Conservation (phyloP, 805 yeast genomes). For the Sungouiozyma intestinalis region DNA sequence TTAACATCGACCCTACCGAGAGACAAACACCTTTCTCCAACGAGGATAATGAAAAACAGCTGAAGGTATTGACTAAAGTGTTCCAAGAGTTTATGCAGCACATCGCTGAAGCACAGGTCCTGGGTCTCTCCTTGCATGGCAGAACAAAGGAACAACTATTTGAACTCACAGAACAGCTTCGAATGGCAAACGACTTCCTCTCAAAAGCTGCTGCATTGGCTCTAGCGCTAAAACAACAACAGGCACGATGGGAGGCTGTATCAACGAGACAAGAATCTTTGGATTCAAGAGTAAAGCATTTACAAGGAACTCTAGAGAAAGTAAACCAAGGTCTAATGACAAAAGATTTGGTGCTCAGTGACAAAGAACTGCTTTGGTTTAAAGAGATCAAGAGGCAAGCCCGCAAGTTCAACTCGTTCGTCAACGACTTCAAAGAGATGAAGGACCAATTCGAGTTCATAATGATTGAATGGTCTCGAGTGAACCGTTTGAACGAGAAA, state of each 20-base stretch:
- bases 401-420: slow-evolving; percentile 24
- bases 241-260: slow-evolving; percentile 10
- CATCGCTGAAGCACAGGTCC: slow-evolving; percentile 19
- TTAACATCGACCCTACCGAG: slow-evolving; percentile 13
- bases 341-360: slow-evolving; percentile 27
- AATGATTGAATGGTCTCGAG: background rate
- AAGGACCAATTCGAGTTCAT: background rate
- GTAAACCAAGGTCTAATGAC: slow-evolving; percentile 10
- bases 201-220: slow-evolving; percentile 10
- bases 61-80: slow-evolving; percentile 15
- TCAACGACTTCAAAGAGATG: slow-evolving; percentile 16
- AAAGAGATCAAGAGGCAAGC: slow-evolving; percentile 32
- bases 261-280: slow-evolving; percentile 26
- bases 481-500: background rate
- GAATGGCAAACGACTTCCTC: slow-evolving; percentile 16
- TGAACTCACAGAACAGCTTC: slow-evolving; percentile 35
- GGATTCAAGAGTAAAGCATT: slow-evolving; percentile 24
- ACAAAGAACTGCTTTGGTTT: slow-evolving; percentile 37
- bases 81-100: slow-evolving; percentile 16
- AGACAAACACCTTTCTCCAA: slow-evolving; percentile 16
- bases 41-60: slow-evolving; percentile 20
- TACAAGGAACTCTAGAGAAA: slow-evolving; percentile 22
- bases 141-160: slow-evolving; percentile 31
- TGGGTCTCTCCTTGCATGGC: slow-evolving; percentile 29
- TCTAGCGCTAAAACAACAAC: slow-evolving; percentile 9